Evolutionary conservation across 441 rosid species (phyloP), one percentile per base, ranked within the genome.

Genomic region (Pelargonium citronellum): DNA sequence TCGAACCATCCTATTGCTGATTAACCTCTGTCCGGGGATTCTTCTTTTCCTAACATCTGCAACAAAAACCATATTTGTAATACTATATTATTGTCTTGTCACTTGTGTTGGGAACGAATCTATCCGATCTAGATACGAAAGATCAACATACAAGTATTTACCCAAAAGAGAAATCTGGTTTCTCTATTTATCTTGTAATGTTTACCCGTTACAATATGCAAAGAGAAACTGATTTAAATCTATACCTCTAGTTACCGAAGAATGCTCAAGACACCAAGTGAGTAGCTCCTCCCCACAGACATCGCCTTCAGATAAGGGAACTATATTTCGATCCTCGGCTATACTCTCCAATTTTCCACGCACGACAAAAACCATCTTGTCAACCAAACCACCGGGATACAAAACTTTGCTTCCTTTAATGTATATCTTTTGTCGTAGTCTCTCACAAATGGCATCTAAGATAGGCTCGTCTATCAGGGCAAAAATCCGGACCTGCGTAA

Each of bases 271-370:
- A 77, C 89, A 87, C 98, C 94, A 91, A 6, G 90, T 80, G 68
- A 93, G 85, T 37, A 93, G 97, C 75, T 93, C 98, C 79, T 93
- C 97, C 12, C 96, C 92, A 53, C 90, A 88, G 51, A 84, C 89
- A 73, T 85, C 91, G 15, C 96, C 98, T 70, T 89, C 92, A 0
- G 78, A 80, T 68, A 88, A 83, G 7, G 81, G 75, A 7, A 70
- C 69, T 7, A 16, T 8, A 34, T 74, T 79, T 10, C 89, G 85
- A 30, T 88, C 91, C 44, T 84, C 91, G 69, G 86, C 91, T 16
- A 77, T 76, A 73, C 96, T 92, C 74, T 82, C 88, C 82, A 92
- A 73, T 71, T 82, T 84, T 68, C 96, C 96, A 4, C 91, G 91
- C 72, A 87, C 96, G 64, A 93, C 81, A 67, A 91, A 93, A 39